A percentile compares a stretch with the other conserved stretches of the same genome.
Evolutionary conservation across 768 basidiomycete genomes (phyloP).

Genomic region (Lactifluus pinguis): DNA sequence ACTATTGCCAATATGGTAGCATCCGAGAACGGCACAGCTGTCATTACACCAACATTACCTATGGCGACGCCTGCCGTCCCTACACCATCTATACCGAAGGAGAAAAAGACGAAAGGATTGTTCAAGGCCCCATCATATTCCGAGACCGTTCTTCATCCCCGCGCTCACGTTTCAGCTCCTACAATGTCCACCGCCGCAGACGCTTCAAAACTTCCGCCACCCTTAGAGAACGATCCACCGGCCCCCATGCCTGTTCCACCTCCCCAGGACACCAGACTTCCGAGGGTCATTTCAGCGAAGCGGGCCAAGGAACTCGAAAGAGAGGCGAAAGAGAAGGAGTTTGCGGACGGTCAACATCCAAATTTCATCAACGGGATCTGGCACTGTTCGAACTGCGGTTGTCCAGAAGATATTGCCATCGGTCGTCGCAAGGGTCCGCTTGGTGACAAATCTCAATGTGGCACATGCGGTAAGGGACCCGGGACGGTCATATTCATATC

Average conservation of each 20-base stretch:
- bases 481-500: background rate
- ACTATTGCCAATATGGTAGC: constrained; percentile 93
- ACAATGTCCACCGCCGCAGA: constrained; percentile 64
- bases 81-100: constrained; percentile 39
- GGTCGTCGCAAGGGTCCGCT: constrained; percentile 84
- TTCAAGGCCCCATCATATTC: constrained; percentile 66
- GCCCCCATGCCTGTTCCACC: constrained; percentile 24
- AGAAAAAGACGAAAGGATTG: constrained; percentile 60
- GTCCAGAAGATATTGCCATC: constrained; percentile 77
- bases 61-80: constrained; percentile 31
- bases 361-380: constrained; percentile 80
- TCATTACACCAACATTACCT: constrained; percentile 36
- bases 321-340: constrained; percentile 78
- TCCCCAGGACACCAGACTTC: constrained; percentile 40
- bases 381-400: constrained; percentile 94
- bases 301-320: constrained; percentile 65
- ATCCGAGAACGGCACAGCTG: constrained; percentile 71
- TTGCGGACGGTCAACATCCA: constrained; percentile 72
- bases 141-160: constrained; percentile 43
- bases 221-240: constrained; percentile 54
- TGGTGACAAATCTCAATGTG: constrained; percentile 86
- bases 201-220: constrained; percentile 45
- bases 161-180: constrained; percentile 50
- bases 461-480: constrained; percentile 71
- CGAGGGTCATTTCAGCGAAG: constrained; percentile 46